Base-by-base conservation (phyloP, 306 rosid genomes). In the Cucumis hystrix region DNA sequence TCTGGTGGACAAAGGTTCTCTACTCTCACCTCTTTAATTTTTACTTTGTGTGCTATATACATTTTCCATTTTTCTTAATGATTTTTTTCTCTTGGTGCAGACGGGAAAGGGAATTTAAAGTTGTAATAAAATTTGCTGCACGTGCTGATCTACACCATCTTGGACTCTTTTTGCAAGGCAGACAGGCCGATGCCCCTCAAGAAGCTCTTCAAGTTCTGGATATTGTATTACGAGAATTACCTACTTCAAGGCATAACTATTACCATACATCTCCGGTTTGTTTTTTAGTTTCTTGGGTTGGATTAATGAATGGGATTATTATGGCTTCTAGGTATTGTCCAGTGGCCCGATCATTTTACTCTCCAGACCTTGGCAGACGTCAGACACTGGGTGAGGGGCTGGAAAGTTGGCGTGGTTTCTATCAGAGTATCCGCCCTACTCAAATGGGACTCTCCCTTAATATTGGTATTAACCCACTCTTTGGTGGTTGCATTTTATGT, bases 331-430 rank as follows among this genome's bases (percentile, higher is more conserved):
- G 99, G 90, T 96, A 92, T 76, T 91, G 87, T 64, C 97, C 99
- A 0, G 97, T 96, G 6, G 99, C 92, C n/a, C 95, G 99, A 14
- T 96, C 99, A 40, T 96, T 96, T 85, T 96, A 96, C 74, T 85
- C 97, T 2, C 98, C 97, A 74, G 88, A 79, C 76, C 82, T 92
- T 12, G 98, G 98, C 6, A 83, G 91, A 79, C 89, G 97, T 79
- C 97, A 96, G 63, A 85, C 98, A 14, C 82, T 96, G 56, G 99
- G 99, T 8, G 98, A 96, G 82, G 99, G 99, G 15, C 77, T 96
- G 87, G 98, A 96, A 81, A 96, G 99, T 56, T 96, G 99, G 99
- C 92, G 99, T 3, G 99, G 99, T 3, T 96, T 96, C 77, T 96
- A 96, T 79, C 99, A 96, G 70, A 96, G 99, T 76, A 96, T 96